Percentiles rank a stretch among this genome's conserved stretches.
These are phyloP conservation scores for Aspergillus leporis DNA, from an alignment of 495 filamentous ascomycete genomes.

Conservation along the genomic window DNA sequence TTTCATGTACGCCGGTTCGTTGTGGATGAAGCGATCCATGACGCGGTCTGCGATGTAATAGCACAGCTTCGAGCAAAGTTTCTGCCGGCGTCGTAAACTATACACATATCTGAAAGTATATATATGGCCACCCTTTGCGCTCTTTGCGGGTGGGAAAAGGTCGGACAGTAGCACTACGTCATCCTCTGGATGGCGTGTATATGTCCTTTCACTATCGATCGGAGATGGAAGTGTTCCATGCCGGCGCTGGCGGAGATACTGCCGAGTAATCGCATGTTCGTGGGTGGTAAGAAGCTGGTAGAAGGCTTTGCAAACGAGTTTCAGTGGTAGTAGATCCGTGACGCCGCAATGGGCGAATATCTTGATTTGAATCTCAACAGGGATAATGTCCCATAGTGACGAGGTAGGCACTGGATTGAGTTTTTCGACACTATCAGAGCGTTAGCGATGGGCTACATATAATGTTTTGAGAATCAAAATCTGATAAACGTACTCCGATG, in stretches of 20 bases:
- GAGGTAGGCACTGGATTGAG: constrained; percentile 23
- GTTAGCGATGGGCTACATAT: constrained; percentile 13
- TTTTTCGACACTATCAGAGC: constrained; percentile 17
- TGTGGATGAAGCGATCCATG: constrained; percentile 40
- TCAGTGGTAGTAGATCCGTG: constrained; percentile 37
- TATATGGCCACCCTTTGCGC: constrained; percentile 45
- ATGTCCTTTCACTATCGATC: constrained; percentile 37
- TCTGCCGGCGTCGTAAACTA: constrained; percentile 40
- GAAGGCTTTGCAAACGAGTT: constrained; percentile 44
- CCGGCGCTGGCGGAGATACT: constrained; percentile 46
- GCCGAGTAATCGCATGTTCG: constrained; percentile 43
- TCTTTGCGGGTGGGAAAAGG: constrained; percentile 45
- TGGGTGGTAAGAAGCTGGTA: constrained; percentile 35
- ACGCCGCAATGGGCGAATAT: constrained; percentile 47
- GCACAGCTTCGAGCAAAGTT: constrained; percentile 40
- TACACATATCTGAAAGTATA: constrained; percentile 47
- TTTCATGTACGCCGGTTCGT: constrained; percentile 34
- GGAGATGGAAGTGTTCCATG: constrained; percentile 50
- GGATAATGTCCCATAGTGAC: constrained; percentile 41
- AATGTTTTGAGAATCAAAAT: not conserved
- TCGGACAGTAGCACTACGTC: constrained; percentile 50
- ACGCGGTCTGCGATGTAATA: constrained; percentile 48
- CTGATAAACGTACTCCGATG: constrained; percentile 21
- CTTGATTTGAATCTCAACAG: constrained; percentile 46
- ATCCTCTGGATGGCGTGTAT: constrained; percentile 47